Evolutionary conservation across 768 basidiomycete genomes (phyloP).

Genomic region (Boletus tylopilopsis): DNA sequence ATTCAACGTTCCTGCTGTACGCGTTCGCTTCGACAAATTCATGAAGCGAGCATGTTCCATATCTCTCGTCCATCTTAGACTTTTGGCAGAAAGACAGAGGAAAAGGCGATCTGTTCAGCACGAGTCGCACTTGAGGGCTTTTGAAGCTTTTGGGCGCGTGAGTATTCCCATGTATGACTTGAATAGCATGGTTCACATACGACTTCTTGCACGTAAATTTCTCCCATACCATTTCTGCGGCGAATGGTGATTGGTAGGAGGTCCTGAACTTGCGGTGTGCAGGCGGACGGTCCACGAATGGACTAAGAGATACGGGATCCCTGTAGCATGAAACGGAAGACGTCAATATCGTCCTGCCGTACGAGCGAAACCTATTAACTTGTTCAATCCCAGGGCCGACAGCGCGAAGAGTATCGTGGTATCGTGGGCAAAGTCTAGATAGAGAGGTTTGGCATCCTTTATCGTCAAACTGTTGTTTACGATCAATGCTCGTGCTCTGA

Average conservation of each 20-base stretch:
- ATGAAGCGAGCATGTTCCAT: conserved; percentile 37
- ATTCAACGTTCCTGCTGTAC: conserved; percentile 24
- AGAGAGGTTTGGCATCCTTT: conserved; percentile 28
- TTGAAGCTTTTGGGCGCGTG: conserved; percentile 25
- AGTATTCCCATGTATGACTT: too few species aligned
- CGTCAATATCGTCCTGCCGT: neutral
- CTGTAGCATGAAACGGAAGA: conserved; percentile 14
- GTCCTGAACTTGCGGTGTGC: conserved; percentile 34
- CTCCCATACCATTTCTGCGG: conserved; percentile 42
- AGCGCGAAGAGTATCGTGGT: conserved; percentile 36
- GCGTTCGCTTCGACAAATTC: conserved; percentile 31
- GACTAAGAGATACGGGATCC: conserved; percentile 30
- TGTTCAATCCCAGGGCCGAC: conserved; percentile 36
- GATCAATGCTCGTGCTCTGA: neutral
- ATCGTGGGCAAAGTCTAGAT: conserved; percentile 43
- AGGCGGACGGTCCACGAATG: conserved; percentile 21
- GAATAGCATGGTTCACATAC: conserved; percentile 12
- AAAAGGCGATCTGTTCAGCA: conserved; percentile 38
- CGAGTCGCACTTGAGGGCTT: conserved; percentile 38
- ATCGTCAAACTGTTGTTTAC: conserved; percentile 29
- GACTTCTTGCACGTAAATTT: conserved; percentile 37
- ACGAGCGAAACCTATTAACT: conserved; percentile 19
- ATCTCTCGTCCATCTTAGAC: conserved; percentile 23
- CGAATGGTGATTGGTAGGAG: conserved; percentile 39
- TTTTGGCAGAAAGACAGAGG: conserved; percentile 34